Base-by-base conservation (phyloP, 768 basidiomycete species). In the Macrolepiota albuminosa region DNA sequence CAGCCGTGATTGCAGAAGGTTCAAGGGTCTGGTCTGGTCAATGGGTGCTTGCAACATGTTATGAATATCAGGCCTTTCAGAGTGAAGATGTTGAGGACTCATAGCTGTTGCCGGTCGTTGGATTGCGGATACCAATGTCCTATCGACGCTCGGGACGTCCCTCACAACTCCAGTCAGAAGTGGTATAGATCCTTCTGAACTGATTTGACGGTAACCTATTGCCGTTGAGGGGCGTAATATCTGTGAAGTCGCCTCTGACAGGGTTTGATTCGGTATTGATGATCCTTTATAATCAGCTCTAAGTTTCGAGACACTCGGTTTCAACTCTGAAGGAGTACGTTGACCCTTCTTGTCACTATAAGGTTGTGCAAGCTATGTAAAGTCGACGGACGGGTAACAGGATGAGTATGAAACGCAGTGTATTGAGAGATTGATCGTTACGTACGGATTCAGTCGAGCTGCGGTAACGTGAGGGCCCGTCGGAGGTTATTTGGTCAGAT, bases 191-290 rank as follows among this genome's bases (percentile, higher is more conserved):
- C 14, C 54, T 53, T 59, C 55, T 18, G 24, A 47, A 13, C 33
- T 48, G 33, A 24, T 37, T 47, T 63, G 71, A 26, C 59, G 66
- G 52, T 59, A 57, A 14, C 63, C 65, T 58, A 59, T 59, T 16
- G 57, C 59, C 6, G 66, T 67, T 14, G 62, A 61, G 42, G 66
- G 62, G 18, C 62, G 61, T n/a, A 36, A 54, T 34, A 62, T 50
- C 9, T 56, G 39, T 42, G 51, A 8, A 36, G 55, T 54, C 16
- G 42, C 39, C 14, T 58, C 50, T 26, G 40, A 13, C 18, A 34
- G 56, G n/a, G 11, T 18, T 26, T 39, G 39, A 1, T 46, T 39
- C 16, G 49, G 39, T 0, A 37, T 29, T 18, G 51, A 40, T 26
- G 51, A 55, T 31, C 57, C 57, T 47, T 61, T 58, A 46, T 51